Conservation (phyloP, 2,329 filamentous ascomycete species). For the Aureobasidium sp. region DNA sequence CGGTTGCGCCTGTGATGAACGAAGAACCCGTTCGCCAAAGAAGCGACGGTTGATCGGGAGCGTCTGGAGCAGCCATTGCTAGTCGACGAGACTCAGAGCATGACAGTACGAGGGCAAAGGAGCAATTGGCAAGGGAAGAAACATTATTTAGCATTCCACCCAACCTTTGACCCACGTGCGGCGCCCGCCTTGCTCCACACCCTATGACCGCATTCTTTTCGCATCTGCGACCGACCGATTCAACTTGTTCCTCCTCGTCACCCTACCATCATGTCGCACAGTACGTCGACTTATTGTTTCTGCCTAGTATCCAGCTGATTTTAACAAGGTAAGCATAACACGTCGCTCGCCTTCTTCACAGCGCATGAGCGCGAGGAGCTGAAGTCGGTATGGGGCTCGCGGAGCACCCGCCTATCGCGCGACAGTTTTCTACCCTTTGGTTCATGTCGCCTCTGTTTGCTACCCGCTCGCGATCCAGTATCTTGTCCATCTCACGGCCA, state of each 20-base stretch:
- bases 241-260: neutral
- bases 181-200: neutral
- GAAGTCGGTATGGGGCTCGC: slow-evolving; percentile 65
- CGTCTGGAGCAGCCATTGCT: slow-evolving; percentile 3
- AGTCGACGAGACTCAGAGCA: neutral
- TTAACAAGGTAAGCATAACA: slow-evolving; percentile 65
- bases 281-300: slow-evolving; percentile 17
- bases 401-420: slow-evolving; percentile 70
- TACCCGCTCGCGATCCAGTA: slow-evolving; percentile 73
- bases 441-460: slow-evolving; percentile 79
- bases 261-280: slow-evolving; percentile 22
- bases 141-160: slow-evolving; percentile 9
- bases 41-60: slow-evolving; percentile 49
- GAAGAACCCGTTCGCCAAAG: slow-evolving; percentile 70
- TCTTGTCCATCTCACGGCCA: slow-evolving; percentile 72
- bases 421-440: slow-evolving; percentile 91
- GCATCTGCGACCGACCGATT: neutral
- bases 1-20: slow-evolving; percentile 66
- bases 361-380: slow-evolving; percentile 80
- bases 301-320: neutral
- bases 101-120: neutral
- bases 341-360: slow-evolving; percentile 87
- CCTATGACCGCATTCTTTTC: slow-evolving; percentile 1
- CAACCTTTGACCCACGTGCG: slow-evolving; percentile 13
- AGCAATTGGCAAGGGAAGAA: neutral